Conservation (phyloP, 768 basidiomycete species). For the Suillus plorans region DNA sequence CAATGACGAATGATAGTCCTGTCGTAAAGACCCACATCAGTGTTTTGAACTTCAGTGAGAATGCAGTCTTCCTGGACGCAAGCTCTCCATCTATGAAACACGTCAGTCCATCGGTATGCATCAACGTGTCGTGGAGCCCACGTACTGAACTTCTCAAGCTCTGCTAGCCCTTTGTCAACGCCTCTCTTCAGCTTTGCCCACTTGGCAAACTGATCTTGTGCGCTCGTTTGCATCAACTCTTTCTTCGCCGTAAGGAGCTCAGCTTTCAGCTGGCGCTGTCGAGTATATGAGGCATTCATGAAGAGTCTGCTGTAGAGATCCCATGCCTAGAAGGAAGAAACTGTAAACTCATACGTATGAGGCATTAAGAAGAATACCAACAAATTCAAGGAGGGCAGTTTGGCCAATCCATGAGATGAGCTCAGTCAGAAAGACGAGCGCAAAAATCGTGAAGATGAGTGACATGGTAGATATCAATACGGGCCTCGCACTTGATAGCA, state of each 20-base stretch:
- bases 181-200: conserved; percentile 93
- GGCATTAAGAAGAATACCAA: conserved; percentile 39
- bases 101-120: conserved; percentile 2
- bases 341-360: conserved; percentile 7
- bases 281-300: conserved; percentile 49
- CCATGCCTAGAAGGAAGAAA: conserved; percentile 58
- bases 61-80: conserved; percentile 55
- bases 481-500: background rate
- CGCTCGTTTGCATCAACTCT: conserved; percentile 85
- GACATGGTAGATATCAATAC: conserved; percentile 48
- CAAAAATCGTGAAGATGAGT: conserved; percentile 79
- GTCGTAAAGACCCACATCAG: conserved; percentile 84
- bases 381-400: conserved; percentile 77
- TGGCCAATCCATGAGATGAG: conserved; percentile 88
- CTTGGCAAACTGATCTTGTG: conserved; percentile 97
- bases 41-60: conserved; percentile 70
- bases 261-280: conserved; percentile 72
- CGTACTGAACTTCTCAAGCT: conserved; percentile 91
- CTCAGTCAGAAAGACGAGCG: conserved; percentile 79
- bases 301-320: conserved; percentile 66
- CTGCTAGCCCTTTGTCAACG: conserved; percentile 88
- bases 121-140: conserved; percentile 15
- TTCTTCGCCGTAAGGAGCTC: conserved; percentile 80
- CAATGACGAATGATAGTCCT: conserved; percentile 78
- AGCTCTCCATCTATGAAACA: conserved; percentile 61